These are phyloP conservation scores for Gaeumannomyces tritici DNA, from an alignment of 2,329 filamentous ascomycete species.

Conservation along the genomic window DNA sequence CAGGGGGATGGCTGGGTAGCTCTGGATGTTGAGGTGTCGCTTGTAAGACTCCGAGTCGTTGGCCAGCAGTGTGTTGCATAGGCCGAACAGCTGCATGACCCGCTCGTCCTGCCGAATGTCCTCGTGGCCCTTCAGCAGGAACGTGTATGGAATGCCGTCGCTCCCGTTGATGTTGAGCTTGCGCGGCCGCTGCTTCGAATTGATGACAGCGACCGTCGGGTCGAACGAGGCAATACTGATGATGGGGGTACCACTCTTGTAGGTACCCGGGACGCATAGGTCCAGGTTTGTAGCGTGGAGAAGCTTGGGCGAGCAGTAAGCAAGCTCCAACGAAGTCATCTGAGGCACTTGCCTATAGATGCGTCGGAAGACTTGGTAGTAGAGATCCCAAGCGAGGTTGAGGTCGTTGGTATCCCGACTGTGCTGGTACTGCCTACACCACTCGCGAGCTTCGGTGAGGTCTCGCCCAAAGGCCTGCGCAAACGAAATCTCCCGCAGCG, in stretches of 20 bases:
- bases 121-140: slow-evolving; percentile 95
- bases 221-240: slow-evolving; percentile 87
- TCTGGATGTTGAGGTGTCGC: slow-evolving; percentile 90
- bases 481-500: slow-evolving; percentile 91
- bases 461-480: slow-evolving; percentile 95
- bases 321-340: slow-evolving; percentile 82
- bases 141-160: slow-evolving; percentile 80
- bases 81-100: slow-evolving; percentile 97
- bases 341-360: slow-evolving; percentile 91
- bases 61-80: slow-evolving; percentile 89
- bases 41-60: slow-evolving; percentile 97
- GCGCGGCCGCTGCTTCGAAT: slow-evolving; percentile 90
- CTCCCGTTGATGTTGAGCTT: slow-evolving; percentile 84
- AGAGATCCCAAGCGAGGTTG: slow-evolving; percentile 97
- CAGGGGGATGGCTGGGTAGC: slow-evolving; percentile 91
- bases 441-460: slow-evolving; percentile 87
- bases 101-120: slow-evolving; percentile 98
- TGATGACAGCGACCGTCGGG: slow-evolving; percentile 84
- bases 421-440: slow-evolving; percentile 84
- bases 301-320: slow-evolving; percentile 93
- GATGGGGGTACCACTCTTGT: slow-evolving; percentile 67
- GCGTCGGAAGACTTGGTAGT: slow-evolving; percentile 96
- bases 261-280: slow-evolving; percentile 91
- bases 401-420: slow-evolving; percentile 89
- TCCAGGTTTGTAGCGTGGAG: slow-evolving; percentile 79